Evolutionary conservation across 352 stramenopile species (phyloP), one percentile per base, ranked within the genome.

Genomic region (Globisporangium carolinianum): DNA sequence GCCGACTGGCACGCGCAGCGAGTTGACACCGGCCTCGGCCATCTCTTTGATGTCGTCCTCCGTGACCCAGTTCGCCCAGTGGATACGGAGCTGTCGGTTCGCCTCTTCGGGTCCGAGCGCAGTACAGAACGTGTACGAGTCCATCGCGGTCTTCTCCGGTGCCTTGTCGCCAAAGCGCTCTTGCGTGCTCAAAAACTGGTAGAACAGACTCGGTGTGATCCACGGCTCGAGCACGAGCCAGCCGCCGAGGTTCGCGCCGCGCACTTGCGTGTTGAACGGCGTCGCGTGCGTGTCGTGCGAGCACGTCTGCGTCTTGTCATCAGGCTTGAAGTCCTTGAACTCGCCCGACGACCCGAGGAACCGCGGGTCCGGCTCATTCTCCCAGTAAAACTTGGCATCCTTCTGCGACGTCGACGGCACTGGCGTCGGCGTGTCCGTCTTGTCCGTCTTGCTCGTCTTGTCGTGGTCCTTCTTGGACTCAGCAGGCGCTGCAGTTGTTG

Each of bases 211-310:
- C 35, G 95, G 96, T 32, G 93, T 98, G 65, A 98, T 95, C 93
- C 93, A 98, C 11, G 91, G 92, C 70, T 98, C 95, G 32, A 98
- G 75, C 18, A 98, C 95, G 68, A 98, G 84, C 89, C 89, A 98
- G 17, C 94, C 93, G 38, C 93, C 95, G 9, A 98, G 76, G 65
- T 97, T 98, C 39, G 91, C 91, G 14, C 92, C 92, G 47, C 91
- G 88, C 51, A 98, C 69, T 60, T 95, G 81, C 46, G 58, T 71
- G 69, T 90, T 94, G 65, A 87, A 95, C 10, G 77, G 80, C 41
- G 73, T 88, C 32, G 80, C 68, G 60, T 90, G 80, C 36, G 57
- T 65, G 49, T 90, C 80, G 35, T 82, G 71, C 8, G 77, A 83
- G 63, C 80, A 90, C 37, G 75, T 88, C 46, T 85, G 75, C 47